phyloP scores from a whole-genome alignment of 2,329 filamentous ascomycete species.

The Trichoderma cornu-damae region DNA sequence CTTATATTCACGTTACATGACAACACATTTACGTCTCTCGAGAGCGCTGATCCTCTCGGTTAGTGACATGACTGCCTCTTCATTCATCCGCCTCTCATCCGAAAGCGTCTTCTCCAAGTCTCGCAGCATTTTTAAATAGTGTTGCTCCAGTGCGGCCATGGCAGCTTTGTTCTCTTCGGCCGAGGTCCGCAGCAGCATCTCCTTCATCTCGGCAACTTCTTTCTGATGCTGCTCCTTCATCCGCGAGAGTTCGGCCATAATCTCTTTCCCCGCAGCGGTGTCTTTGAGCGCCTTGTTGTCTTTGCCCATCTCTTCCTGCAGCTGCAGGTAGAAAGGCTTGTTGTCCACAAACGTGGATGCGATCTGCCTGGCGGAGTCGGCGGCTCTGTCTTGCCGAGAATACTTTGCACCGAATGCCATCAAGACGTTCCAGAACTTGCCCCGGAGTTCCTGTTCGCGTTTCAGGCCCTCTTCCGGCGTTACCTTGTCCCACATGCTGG shows the following conservation, averaged over 20 bases:
- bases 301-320: slow-evolving; percentile 19
- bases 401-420: neutral
- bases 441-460: slow-evolving; percentile 13
- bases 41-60: slow-evolving; percentile 4
- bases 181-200: slow-evolving; percentile 3
- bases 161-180: slow-evolving; percentile 7
- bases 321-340: neutral
- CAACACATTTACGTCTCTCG: neutral
- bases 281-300: slow-evolving; percentile 16
- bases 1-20: neutral
- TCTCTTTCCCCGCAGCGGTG: slow-evolving; percentile 12
- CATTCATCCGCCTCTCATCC: slow-evolving; percentile 7
- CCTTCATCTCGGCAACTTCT: slow-evolving; percentile 11
- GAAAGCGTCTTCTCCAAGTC: slow-evolving; percentile 1
- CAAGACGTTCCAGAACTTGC: slow-evolving; percentile 17
- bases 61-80: slow-evolving; percentile 2
- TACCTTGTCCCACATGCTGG: slow-evolving; percentile 33
- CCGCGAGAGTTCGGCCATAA: slow-evolving; percentile 9
- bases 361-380: neutral
- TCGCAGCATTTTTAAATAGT: neutral
- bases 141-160: neutral
- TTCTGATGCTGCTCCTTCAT: slow-evolving; percentile 9
- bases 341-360: slow-evolving; percentile 4
- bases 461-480: neutral
- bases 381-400: neutral